Conservation (phyloP, 2,329 filamentous ascomycete species). For the Alternaria infectoria region DNA sequence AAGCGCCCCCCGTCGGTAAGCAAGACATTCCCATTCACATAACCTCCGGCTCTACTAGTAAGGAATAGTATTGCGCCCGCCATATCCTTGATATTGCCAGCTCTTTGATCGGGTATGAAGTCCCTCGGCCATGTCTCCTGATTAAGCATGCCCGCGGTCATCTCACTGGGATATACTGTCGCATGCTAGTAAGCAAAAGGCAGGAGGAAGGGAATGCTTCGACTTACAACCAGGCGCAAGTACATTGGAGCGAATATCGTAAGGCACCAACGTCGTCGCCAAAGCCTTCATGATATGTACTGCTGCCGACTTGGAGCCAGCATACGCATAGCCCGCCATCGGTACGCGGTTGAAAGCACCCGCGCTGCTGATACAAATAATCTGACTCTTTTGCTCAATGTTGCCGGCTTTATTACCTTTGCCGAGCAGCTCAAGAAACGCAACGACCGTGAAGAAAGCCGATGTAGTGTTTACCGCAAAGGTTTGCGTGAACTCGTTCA, state of each 20-base stretch:
- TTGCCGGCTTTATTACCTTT: slow-evolving; percentile 41
- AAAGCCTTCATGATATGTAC: slow-evolving; percentile 56
- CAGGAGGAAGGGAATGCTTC: not conserved
- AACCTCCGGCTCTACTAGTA: slow-evolving; percentile 50
- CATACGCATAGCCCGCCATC: slow-evolving; percentile 22
- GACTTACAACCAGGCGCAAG: slow-evolving; percentile 53
- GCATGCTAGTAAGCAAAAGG: not conserved
- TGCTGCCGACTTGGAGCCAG: slow-evolving; percentile 46
- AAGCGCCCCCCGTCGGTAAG: slow-evolving; percentile 21
- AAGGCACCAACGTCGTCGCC: slow-evolving; percentile 48
- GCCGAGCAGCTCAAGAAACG: slow-evolving; percentile 51
- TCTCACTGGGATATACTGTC: slow-evolving; percentile 23
- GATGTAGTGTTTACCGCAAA: slow-evolving; percentile 44
- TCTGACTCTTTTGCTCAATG: slow-evolving; percentile 7
- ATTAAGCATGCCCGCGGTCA: slow-evolving; percentile 5
- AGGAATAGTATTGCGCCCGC: slow-evolving; percentile 54
- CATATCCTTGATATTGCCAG: slow-evolving; percentile 51
- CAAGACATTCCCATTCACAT: slow-evolving; percentile 30
- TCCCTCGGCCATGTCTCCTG: slow-evolving; percentile 3
- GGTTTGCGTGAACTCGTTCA: slow-evolving; percentile 34
- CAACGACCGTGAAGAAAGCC: slow-evolving; percentile 49
- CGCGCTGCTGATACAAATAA: slow-evolving; percentile 1
- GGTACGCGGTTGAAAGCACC: slow-evolving; percentile 22
- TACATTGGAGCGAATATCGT: slow-evolving; percentile 56
- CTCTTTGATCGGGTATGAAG: slow-evolving; percentile 34